Conservation (phyloP, 1,284 basidiomycete genomes). For the Apiotrichum brassicae region DNA sequence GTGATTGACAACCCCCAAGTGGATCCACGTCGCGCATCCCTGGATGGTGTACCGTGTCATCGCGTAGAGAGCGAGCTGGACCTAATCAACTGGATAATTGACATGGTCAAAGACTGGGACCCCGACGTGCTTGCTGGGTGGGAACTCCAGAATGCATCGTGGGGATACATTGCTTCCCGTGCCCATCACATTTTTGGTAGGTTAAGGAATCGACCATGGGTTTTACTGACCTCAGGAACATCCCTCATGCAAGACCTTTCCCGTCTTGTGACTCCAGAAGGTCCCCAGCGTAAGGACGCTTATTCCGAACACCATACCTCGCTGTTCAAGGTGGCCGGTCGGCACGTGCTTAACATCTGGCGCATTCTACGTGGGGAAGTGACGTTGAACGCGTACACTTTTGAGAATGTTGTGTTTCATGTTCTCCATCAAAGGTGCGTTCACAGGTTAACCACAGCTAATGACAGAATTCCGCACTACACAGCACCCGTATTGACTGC, state of each 20-base stretch:
- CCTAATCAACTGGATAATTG: conserved; percentile 70
- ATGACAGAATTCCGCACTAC: conserved; percentile 67
- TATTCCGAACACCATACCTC: conserved; percentile 74
- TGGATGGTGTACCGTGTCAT: conserved; percentile 52
- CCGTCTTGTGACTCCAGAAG: conserved; percentile 54
- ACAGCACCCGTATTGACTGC: conserved; percentile 59
- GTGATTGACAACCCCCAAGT: conserved; percentile 48
- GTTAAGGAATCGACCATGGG: conserved; percentile 12
- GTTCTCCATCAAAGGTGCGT: conserved; percentile 63
- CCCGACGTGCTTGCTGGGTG: conserved; percentile 89
- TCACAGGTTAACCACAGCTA: neutral
- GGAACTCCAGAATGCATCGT: conserved; percentile 81
- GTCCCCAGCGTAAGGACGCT: conserved; percentile 52
- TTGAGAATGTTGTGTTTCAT: conserved; percentile 85
- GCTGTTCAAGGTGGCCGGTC: conserved; percentile 74
- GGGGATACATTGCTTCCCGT: conserved; percentile 82
- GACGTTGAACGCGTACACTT: conserved; percentile 70
- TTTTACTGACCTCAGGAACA: conserved; percentile 48
- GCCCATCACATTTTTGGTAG: conserved; percentile 57
- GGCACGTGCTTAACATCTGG: conserved; percentile 91
- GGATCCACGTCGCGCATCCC: conserved; percentile 12
- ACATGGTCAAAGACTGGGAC: conserved; percentile 70
- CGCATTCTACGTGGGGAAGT: conserved; percentile 82
- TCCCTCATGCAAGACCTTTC: conserved; percentile 56
- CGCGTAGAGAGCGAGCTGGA: conserved; percentile 69